Conservation (phyloP, 768 basidiomycete genomes). For the Amanita jacksonii region DNA sequence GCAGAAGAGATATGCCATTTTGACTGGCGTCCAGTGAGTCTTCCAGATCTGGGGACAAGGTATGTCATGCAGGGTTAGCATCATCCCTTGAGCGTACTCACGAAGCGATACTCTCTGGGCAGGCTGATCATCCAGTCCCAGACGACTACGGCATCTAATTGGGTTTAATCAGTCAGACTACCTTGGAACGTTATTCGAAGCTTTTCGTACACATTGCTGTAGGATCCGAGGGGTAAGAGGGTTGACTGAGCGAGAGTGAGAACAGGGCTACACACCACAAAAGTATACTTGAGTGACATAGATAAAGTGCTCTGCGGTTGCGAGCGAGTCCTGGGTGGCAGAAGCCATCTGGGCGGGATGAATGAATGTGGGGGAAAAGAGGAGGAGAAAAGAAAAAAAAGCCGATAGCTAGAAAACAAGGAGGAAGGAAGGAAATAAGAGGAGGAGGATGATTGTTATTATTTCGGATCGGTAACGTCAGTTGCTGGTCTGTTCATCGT, state of each 20-base stretch:
- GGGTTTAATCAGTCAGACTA: constrained; percentile 19
- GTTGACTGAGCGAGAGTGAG: constrained; percentile 13
- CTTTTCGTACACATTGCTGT: constrained; percentile 60
- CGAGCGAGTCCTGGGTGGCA: constrained; percentile 31
- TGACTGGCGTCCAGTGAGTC: constrained; percentile 78
- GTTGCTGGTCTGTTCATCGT: constrained; percentile 11
- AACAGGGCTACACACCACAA: constrained; percentile 53
- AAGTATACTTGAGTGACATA: constrained; percentile 79
- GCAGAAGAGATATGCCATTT: constrained; percentile 77
- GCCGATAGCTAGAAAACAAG: constrained; percentile 32
- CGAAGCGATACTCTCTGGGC: constrained; percentile 70
- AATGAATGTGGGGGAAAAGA: constrained; percentile 12
- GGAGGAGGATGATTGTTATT: constrained; percentile 17
- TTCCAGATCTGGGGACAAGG: constrained; percentile 56
- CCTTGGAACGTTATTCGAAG: constrained; percentile 16
- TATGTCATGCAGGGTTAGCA: constrained; percentile 15
- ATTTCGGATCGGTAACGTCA: constrained; percentile 25
- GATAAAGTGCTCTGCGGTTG: constrained; percentile 66
- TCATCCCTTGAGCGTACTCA: constrained; percentile 24
- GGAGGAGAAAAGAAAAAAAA: constrained; percentile 16
- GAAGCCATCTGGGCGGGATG: constrained; percentile 19
- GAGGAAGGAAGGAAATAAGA: constrained; percentile 14
- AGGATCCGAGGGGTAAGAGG: constrained; percentile 22
- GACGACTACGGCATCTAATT: constrained; percentile 64
- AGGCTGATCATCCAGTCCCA: constrained; percentile 84